Evolutionary conservation across 345 rosid genomes (phyloP), one percentile per base, ranked within the genome.

Genomic region (Barbarea vulgaris): DNA sequence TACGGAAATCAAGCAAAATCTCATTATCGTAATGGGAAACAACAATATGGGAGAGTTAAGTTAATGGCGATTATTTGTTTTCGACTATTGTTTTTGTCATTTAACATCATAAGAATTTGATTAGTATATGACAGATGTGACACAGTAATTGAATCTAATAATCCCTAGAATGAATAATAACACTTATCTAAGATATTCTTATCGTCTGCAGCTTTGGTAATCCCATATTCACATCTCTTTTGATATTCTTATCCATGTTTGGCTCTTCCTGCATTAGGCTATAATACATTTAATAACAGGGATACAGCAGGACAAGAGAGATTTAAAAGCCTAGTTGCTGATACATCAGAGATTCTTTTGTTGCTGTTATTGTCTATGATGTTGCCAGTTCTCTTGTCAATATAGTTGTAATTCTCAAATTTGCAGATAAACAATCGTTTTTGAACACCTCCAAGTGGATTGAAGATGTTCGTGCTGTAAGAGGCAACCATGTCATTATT

Each of bases 241-340:
- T n/a, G n/a, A n/a, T n/a, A n/a, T n/a, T n/a, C n/a, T n/a, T n/a
- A n/a, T n/a, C n/a, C n/a, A n/a, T n/a, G n/a, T n/a, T n/a, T n/a
- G n/a, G n/a, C n/a, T n/a, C n/a, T n/a, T n/a, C n/a, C n/a, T n/a
- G n/a, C n/a, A n/a, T n/a, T n/a, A n/a, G n/a, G n/a, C n/a, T n/a
- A n/a, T n/a, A n/a, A n/a, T n/a, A n/a, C n/a, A n/a, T n/a, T n/a
- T n/a, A n/a, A n/a, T n/a, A n/a, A n/a, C n/a, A 92, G 96, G 96
- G 97, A 93, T 72, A 90, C 96, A 21, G 95, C 98, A 22, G 96
- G 98, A 34, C 94, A 93, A 75, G 98, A 90, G 87, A 86, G 96
- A 69, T 93, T 93, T 67, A 79, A 96, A 79, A 93, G 94, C 80
- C 82, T 90, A 11, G 89, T 93, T 65, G 91, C 96, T 7, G 96